phyloP scores from a whole-genome alignment of 352 stramenopile species.

The Stramenopiles sp. region DNA sequence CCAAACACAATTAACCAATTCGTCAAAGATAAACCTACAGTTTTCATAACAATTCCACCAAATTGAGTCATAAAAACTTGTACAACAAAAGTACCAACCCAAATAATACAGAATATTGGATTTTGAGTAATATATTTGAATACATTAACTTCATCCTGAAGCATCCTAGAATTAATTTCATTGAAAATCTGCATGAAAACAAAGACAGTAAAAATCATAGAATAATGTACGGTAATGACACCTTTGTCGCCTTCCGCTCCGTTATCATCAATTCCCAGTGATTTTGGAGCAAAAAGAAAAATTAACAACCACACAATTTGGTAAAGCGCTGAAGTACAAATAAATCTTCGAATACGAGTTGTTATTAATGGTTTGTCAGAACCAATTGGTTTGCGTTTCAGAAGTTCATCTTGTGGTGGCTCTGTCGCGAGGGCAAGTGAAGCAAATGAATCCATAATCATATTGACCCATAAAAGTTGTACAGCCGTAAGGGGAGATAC shows the following conservation, averaged over 20 bases:
- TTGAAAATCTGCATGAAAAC: slow-evolving; percentile 74
- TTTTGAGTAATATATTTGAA: slow-evolving; percentile 56
- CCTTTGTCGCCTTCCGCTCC: slow-evolving; percentile 21
- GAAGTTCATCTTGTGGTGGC: slow-evolving; percentile 34
- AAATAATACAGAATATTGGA: slow-evolving; percentile 50
- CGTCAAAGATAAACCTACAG: slow-evolving; percentile 18
- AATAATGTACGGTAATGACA: slow-evolving; percentile 79
- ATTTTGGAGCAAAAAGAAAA: slow-evolving; percentile 26
- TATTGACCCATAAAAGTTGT: slow-evolving; percentile 87
- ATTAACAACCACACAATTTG: slow-evolving; percentile 42
- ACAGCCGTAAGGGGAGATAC: slow-evolving; percentile 37
- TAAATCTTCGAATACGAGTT: slow-evolving; percentile 62
- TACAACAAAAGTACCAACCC: slow-evolving; percentile 37
- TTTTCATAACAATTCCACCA: slow-evolving; percentile 33
- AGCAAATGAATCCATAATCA: slow-evolving; percentile 93
- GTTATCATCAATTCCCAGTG: slow-evolving; percentile 15
- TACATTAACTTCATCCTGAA: slow-evolving; percentile 70
- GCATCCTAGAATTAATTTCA: slow-evolving; percentile 40
- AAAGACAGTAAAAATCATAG: slow-evolving; percentile 81
- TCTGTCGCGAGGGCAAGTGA: slow-evolving; percentile 72
- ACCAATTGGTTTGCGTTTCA: slow-evolving; percentile 52
- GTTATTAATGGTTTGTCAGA: slow-evolving; percentile 51
- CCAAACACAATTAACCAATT: slow-evolving; percentile 26
- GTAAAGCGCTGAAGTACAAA: slow-evolving; percentile 51
- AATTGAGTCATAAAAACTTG: slow-evolving; percentile 77